Evolutionary conservation across 768 basidiomycete species (phyloP).

Genomic region (Pleurotus pulmonarius): DNA sequence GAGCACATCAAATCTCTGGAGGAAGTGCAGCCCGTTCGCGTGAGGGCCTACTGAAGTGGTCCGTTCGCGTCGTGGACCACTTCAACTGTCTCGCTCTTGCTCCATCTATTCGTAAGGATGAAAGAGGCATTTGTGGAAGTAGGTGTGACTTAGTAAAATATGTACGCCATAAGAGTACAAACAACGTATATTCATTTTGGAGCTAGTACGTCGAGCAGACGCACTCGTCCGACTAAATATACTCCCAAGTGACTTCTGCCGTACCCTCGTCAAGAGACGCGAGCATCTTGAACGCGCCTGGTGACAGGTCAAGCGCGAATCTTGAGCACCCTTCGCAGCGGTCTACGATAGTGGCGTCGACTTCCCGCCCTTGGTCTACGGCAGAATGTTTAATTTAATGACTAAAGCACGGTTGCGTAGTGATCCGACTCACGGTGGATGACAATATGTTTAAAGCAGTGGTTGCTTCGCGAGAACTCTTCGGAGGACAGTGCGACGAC

Average conservation of each 20-base stretch:
- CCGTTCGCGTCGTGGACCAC: too few relatives aligned
- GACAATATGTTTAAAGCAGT: constrained; percentile 16
- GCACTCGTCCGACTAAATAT: neutral
- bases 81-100: too few relatives aligned
- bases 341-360: constrained; percentile 3
- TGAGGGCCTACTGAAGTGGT: too few relatives aligned
- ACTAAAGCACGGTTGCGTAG: neutral
- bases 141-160: too few relatives aligned
- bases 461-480: constrained; percentile 13
- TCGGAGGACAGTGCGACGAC: constrained; percentile 18
- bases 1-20: too few relatives aligned
- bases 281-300: constrained; percentile 1
- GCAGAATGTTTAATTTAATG: neutral
- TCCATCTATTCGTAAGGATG: too few relatives aligned
- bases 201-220: too few relatives aligned
- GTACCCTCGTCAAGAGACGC: constrained; percentile 1
- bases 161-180: too few relatives aligned
- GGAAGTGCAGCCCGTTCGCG: too few relatives aligned
- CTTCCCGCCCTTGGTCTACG: neutral
- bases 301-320: neutral
- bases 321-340: constrained; percentile 1
- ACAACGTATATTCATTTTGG: too few relatives aligned
- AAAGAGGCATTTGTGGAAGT: too few relatives aligned
- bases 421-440: constrained; percentile 15
- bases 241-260: neutral